These are phyloP conservation scores for Moricandia arvensis DNA, from an alignment of 345 rosid species.

Conservation along the genomic window DNA sequence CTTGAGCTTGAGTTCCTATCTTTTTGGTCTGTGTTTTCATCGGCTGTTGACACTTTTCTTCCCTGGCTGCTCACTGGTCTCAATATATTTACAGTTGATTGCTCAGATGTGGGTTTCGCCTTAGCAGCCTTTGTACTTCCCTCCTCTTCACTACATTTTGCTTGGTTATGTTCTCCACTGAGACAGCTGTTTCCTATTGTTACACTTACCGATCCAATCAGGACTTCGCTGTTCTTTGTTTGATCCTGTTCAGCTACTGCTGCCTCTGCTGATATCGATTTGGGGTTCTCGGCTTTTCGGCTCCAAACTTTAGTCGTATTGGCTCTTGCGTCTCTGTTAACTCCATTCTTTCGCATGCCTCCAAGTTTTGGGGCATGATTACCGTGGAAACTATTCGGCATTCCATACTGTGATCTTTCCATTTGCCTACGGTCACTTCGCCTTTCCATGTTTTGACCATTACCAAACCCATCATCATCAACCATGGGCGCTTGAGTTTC, in stretches of 20 bases:
- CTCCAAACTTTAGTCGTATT: constrained; percentile 72
- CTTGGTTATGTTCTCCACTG: constrained; percentile 39
- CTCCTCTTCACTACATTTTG: constrained; percentile 41
- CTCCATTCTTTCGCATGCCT: constrained; percentile 57
- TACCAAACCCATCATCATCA: constrained; percentile 34
- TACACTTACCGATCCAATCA: constrained; percentile 83
- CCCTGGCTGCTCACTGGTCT: constrained; percentile 44
- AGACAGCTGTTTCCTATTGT: constrained; percentile 47
- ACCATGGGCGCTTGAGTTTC: constrained; percentile 46
- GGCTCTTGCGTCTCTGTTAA: constrained; percentile 44
- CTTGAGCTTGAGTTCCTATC: constrained; percentile 10
- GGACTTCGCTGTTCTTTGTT: constrained; percentile 53
- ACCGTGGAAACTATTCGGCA: constrained; percentile 49
- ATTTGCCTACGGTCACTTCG: constrained; percentile 40
- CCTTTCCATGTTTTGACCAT: constrained; percentile 41
- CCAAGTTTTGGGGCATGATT: constrained; percentile 47
- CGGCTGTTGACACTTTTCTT: constrained; percentile 24
- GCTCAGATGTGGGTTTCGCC: constrained; percentile 25
- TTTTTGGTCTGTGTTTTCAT: constrained; percentile 24
- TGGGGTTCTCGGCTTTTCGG: constrained; percentile 54
- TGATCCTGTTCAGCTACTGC: constrained; percentile 46
- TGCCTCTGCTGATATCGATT: constrained; percentile 43
- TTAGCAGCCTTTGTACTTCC: constrained; percentile 41
- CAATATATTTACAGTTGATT: constrained; percentile 38
- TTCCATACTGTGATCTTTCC: constrained; percentile 48